A percentile compares a stretch with the other conserved stretches of the same genome.
Evolutionary conservation across 2,329 filamentous ascomycete species (phyloP).

Genomic region (Rosellinia necatrix): DNA sequence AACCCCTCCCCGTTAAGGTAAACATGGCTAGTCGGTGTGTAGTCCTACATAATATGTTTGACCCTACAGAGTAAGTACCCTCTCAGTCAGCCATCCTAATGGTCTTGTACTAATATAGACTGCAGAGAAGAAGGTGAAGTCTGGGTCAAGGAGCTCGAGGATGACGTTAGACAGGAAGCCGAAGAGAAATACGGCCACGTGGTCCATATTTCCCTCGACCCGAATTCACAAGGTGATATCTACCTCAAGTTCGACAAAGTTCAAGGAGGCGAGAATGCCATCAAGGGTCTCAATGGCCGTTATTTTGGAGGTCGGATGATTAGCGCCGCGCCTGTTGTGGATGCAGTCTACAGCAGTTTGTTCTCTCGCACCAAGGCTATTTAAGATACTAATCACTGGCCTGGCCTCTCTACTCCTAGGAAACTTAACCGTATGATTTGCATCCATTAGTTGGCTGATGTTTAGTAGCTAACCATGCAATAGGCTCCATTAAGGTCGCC

Average conservation of each 20-base stretch:
- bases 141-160: constrained; percentile 93
- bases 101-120: constrained; percentile 41
- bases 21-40: constrained; percentile 94
- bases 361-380: constrained; percentile 86
- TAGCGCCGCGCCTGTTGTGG: constrained; percentile 92
- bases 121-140: constrained; percentile 79
- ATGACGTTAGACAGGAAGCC: constrained; percentile 91
- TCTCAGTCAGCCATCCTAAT: background rate
- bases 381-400: constrained; percentile 64
- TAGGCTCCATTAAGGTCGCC: constrained; percentile 17
- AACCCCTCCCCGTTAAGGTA: constrained; percentile 81
- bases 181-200: constrained; percentile 96
- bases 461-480: background rate
- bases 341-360: constrained; percentile 97
- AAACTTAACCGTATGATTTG: constrained; percentile 39
- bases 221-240: constrained; percentile 92
- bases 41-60: constrained; percentile 93
- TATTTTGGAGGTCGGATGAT: constrained; percentile 94
- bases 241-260: constrained; percentile 98
- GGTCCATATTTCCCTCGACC: constrained; percentile 94
- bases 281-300: constrained; percentile 95
- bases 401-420: constrained; percentile 54
- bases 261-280: constrained; percentile 93
- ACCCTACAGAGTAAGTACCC: constrained; percentile 81
- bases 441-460: background rate